Percentiles rank a stretch among this genome's conserved stretches.
phyloP scores from a whole-genome alignment of 106 monocot genomes.

The Dioscorea zingiberensis region DNA sequence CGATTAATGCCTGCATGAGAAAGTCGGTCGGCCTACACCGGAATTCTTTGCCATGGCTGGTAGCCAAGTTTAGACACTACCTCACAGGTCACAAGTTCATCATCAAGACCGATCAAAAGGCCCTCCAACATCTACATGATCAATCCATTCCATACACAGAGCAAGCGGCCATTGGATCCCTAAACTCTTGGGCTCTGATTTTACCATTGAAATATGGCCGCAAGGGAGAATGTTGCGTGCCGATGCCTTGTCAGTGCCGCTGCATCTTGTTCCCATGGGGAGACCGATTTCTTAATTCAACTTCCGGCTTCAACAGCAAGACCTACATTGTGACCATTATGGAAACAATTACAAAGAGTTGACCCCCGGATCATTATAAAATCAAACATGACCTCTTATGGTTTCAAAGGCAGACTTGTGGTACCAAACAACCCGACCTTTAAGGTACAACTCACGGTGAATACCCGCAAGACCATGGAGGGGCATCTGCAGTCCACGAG shows the following conservation, averaged over 20 bases:
- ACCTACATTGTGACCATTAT: too few relatives aligned
- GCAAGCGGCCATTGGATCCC: background rate
- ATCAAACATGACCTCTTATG: too few relatives aligned
- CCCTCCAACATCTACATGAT: background rate
- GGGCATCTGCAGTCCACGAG: background rate
- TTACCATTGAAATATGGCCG: background rate
- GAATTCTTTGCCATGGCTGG: background rate
- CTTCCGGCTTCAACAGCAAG: too few relatives aligned
- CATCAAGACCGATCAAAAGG: background rate
- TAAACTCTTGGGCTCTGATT: background rate
- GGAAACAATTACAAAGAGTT: too few relatives aligned
- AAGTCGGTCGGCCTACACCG: background rate
- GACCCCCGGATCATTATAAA: too few relatives aligned
- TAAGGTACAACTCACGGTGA: too few relatives aligned
- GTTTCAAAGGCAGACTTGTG: too few relatives aligned
- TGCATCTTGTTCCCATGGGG: background rate
- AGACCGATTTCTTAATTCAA: background rate
- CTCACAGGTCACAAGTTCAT: background rate
- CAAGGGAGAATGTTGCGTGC: background rate
- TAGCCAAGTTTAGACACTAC: background rate
- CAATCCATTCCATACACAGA: background rate
- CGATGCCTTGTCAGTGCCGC: background rate
- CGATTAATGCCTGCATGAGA: background rate
- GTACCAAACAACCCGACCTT: too few relatives aligned
- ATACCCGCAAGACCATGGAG: too few relatives aligned